phyloP scores from a whole-genome alignment of 192 early-diverging fungal genomes.

The Rhizoclosmatium globosum region DNA sequence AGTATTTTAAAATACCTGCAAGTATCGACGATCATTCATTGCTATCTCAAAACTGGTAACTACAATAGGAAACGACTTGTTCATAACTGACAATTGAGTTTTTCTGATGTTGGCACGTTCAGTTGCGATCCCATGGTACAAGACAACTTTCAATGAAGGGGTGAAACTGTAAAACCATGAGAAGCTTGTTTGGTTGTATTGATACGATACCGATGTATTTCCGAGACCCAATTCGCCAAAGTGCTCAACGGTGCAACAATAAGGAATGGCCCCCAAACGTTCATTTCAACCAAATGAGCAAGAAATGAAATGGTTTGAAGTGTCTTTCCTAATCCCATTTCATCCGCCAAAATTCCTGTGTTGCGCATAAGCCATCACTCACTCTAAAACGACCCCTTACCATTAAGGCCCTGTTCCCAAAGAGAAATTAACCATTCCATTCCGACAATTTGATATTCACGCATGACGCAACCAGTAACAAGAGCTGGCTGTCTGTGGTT shows the following conservation, averaged over 20 bases:
- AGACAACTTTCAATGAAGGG: constrained; percentile 77
- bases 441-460: constrained; percentile 94
- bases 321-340: constrained; percentile 62
- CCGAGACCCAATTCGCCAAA: constrained; percentile 90
- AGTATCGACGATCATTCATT: constrained; percentile 81
- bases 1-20: constrained; percentile 53
- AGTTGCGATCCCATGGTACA: constrained; percentile 84
- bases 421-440: constrained; percentile 95
- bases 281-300: constrained; percentile 78
- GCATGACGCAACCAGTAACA: constrained; percentile 60
- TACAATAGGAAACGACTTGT: constrained; percentile 79
- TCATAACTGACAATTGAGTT: constrained; percentile 68
- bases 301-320: constrained; percentile 94
- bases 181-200: not conserved
- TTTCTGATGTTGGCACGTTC: constrained; percentile 76
- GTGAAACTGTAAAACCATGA: constrained; percentile 67
- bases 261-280: constrained; percentile 87
- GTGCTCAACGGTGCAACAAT: constrained; percentile 91
- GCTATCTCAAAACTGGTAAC: constrained; percentile 92
- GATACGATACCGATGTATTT: constrained; percentile 72
- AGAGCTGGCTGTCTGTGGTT: constrained; percentile 40
- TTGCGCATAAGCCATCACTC: constrained; percentile 49
- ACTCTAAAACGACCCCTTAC: constrained; percentile 95
- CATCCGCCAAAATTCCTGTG: not conserved
- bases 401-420: constrained; percentile 96